Evolutionary conservation across 1,284 basidiomycete genomes (phyloP).

Genomic region (Gomphus bonarii): DNA sequence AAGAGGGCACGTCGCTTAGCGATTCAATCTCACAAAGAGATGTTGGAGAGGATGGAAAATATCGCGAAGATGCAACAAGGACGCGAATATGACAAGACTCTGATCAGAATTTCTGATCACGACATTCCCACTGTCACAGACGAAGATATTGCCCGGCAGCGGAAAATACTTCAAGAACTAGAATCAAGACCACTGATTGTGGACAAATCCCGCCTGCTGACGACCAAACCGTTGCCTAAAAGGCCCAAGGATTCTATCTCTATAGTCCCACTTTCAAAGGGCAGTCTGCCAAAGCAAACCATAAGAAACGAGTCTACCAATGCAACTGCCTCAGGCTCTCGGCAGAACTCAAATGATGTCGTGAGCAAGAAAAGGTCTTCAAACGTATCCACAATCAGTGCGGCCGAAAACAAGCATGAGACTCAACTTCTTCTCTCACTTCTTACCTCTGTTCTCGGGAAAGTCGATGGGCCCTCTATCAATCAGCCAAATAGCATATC

Average conservation of each 20-base stretch:
- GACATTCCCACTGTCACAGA: constrained; percentile 1
- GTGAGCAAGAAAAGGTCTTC: not conserved
- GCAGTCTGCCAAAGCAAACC: not conserved
- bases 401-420: not conserved
- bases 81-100: constrained; percentile 1
- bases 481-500: not conserved
- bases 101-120: not conserved
- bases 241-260: not conserved
- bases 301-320: not conserved
- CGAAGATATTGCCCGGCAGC: constrained; percentile 2
- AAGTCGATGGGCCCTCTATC: not conserved
- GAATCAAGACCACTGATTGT: constrained; percentile 7
- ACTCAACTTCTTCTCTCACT: constrained; percentile 2
- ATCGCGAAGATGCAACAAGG: constrained; percentile 9
- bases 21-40: constrained; percentile 7
- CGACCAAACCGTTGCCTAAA: constrained; percentile 6
- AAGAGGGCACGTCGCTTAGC: constrained; percentile 10
- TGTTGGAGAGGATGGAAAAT: constrained; percentile 6
- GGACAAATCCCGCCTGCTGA: not conserved
- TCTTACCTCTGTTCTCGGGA: constrained; percentile 3
- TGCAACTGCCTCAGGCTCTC: not conserved
- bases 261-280: not conserved
- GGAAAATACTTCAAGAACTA: constrained; percentile 5
- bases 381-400: not conserved
- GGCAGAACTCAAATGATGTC: not conserved